Evolutionary conservation across 495 filamentous ascomycete genomes (phyloP).

Genomic region (Cercophora newfieldiana): DNA sequence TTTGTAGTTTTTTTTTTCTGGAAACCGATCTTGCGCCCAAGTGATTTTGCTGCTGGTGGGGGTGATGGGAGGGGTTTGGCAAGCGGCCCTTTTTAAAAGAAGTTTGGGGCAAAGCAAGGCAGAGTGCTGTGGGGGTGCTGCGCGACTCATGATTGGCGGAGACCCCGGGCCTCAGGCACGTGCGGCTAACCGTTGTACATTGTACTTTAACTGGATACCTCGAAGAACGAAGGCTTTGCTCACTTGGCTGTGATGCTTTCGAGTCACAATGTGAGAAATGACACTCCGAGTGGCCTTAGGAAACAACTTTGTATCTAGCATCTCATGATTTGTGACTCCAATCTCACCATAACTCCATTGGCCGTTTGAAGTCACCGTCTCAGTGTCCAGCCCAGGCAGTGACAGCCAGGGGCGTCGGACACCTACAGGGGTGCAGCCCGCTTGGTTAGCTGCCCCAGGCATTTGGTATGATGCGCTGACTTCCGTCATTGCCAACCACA

Average conservation of each 20-base stretch:
- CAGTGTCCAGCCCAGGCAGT: not conserved
- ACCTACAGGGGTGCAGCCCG: not conserved
- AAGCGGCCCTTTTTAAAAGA: slow-evolving; percentile 26
- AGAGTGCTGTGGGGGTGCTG: not conserved
- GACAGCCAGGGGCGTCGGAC: not conserved
- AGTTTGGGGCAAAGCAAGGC: not conserved
- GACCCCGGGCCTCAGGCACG: not conserved
- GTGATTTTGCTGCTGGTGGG: slow-evolving; percentile 30
- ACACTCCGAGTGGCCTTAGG: not conserved
- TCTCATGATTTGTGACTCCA: not conserved
- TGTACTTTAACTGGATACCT: not conserved
- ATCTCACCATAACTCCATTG: not conserved
- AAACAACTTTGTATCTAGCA: not conserved
- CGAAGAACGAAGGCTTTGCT: not conserved
- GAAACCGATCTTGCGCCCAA: slow-evolving; percentile 9
- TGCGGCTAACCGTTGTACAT: not conserved
- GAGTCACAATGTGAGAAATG: not conserved
- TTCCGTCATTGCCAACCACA: not conserved
- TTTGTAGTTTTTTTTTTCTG: slow-evolving; percentile 15
- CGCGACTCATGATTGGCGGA: slow-evolving; percentile 26
- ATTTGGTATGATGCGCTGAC: slow-evolving; percentile 17
- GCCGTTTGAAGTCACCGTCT: not conserved
- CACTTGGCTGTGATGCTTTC: not conserved
- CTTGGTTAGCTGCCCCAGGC: not conserved
- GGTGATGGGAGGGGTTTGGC: slow-evolving; percentile 31